Evolutionary conservation across 2,329 filamentous ascomycete genomes (phyloP).

Genomic region (Cadophora gregata): DNA sequence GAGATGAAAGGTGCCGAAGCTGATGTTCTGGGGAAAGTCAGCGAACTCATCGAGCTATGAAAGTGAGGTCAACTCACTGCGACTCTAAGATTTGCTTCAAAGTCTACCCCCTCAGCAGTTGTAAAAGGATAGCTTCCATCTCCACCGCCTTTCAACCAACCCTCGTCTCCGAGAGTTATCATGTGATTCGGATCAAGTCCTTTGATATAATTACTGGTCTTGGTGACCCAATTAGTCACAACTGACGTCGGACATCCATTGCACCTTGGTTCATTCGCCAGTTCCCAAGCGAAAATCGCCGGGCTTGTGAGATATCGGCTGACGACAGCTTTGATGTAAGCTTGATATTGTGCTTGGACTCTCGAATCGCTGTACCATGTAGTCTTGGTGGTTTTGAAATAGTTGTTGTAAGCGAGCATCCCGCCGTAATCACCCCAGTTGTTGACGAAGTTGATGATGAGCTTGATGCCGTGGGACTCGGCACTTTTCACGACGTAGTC

Average conservation of each 20-base stretch:
- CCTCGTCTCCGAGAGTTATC: constrained; percentile 69
- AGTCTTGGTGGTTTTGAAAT: constrained; percentile 55
- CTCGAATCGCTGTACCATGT: constrained; percentile 63
- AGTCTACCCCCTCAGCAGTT: constrained; percentile 52
- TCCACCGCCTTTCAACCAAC: constrained; percentile 51
- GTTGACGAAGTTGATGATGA: constrained; percentile 71
- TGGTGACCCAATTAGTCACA: constrained; percentile 64
- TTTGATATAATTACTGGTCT: constrained; percentile 67
- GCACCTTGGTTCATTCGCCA: constrained; percentile 73
- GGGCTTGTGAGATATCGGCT: constrained; percentile 62
- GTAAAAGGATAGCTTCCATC: constrained; percentile 52
- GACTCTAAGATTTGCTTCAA: constrained; percentile 48
- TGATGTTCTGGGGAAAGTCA: constrained; percentile 49
- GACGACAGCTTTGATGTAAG: constrained; percentile 65
- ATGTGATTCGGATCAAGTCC: constrained; percentile 64
- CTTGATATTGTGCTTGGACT: constrained; percentile 61
- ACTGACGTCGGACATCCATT: constrained; percentile 62
- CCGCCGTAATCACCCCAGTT: constrained; percentile 73
- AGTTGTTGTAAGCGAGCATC: constrained; percentile 62
- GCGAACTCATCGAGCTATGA: not conserved
- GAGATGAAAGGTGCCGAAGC: constrained; percentile 59
- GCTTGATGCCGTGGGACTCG: constrained; percentile 63
- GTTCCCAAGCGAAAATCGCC: constrained; percentile 71
- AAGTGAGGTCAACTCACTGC: not conserved
- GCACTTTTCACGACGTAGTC: constrained; percentile 68